Evolutionary conservation across 2,329 filamentous ascomycete genomes (phyloP).

Genomic region (Calonectria pseudoturangicola): DNA sequence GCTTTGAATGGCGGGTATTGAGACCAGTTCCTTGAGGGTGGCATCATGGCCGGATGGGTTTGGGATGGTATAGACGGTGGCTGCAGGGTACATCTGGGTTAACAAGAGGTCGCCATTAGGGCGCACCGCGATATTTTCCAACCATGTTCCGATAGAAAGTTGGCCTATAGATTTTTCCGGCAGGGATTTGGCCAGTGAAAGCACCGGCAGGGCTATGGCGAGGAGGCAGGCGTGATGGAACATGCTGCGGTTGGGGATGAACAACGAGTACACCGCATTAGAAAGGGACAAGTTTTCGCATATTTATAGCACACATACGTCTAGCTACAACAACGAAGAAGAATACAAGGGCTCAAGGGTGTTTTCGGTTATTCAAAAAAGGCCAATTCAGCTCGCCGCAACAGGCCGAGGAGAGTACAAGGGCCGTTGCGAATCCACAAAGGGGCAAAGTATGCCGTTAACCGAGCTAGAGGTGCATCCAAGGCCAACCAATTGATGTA

Average conservation of each 20-base stretch:
- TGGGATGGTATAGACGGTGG: constrained; percentile 42
- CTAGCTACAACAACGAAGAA: no score
- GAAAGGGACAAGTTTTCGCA: background rate
- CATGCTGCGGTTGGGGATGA: constrained; percentile 26
- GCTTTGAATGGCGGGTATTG: constrained; percentile 44
- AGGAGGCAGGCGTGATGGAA: constrained; percentile 24
- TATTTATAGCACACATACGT: background rate
- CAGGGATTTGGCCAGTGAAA: constrained; percentile 37
- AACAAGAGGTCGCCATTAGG: constrained; percentile 45
- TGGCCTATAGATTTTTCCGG: constrained; percentile 39
- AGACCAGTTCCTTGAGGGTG: constrained; percentile 40
- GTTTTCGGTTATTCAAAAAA: no score
- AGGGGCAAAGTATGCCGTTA: background rate
- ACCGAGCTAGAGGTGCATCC: no score
- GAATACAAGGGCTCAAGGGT: background rate
- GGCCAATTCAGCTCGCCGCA: background rate
- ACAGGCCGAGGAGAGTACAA: background rate
- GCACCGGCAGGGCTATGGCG: constrained; percentile 20
- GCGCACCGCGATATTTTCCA: constrained; percentile 48
- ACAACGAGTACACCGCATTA: background rate
- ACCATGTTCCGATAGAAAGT: constrained; percentile 42
- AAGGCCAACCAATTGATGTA: background rate
- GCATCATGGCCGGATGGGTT: constrained; percentile 30
- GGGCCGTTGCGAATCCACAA: background rate
- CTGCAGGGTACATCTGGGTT: constrained; percentile 43